Evolutionary conservation across 2,329 filamentous ascomycete genomes (phyloP).

Genomic region (Apiospora hydei): DNA sequence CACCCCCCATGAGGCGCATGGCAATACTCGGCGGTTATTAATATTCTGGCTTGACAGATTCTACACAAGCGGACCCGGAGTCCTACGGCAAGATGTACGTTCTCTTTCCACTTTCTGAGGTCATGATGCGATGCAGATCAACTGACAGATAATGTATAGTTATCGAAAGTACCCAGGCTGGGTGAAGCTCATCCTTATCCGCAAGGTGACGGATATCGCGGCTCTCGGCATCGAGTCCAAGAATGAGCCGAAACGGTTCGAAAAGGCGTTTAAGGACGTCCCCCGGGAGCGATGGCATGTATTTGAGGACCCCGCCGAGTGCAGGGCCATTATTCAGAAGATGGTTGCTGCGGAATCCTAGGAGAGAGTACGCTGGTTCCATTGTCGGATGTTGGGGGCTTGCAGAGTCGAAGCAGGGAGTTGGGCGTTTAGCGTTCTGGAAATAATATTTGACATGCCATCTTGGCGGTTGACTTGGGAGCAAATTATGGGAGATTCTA

Average conservation of each 20-base stretch:
- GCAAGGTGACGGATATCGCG: conserved; percentile 80
- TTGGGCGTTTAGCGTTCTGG: not conserved
- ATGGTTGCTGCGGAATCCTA: conserved; percentile 10
- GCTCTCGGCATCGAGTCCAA: conserved; percentile 74
- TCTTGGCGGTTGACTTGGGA: not conserved
- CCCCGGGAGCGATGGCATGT: conserved; percentile 79
- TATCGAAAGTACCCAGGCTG: conserved; percentile 74
- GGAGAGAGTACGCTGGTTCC: not conserved
- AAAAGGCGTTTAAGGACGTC: conserved; percentile 80
- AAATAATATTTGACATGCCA: no score
- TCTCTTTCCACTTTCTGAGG: not conserved
- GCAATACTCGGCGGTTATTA: not conserved
- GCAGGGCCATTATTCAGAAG: conserved; percentile 49
- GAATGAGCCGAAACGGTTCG: conserved; percentile 78
- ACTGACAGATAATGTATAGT: conserved; percentile 41
- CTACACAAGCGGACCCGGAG: conserved; percentile 90
- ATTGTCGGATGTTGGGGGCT: not conserved
- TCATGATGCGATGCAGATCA: not conserved
- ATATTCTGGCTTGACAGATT: conserved; percentile 59
- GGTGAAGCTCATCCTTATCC: conserved; percentile 85
- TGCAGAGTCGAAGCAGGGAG: not conserved
- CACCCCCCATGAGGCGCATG: not conserved
- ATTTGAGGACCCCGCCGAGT: conserved; percentile 80
- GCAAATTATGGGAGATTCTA: not conserved
- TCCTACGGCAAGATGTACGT: conserved; percentile 81